Evolutionary conservation across 2,329 filamentous ascomycete genomes (phyloP).

Genomic region (Fusarium sp.): DNA sequence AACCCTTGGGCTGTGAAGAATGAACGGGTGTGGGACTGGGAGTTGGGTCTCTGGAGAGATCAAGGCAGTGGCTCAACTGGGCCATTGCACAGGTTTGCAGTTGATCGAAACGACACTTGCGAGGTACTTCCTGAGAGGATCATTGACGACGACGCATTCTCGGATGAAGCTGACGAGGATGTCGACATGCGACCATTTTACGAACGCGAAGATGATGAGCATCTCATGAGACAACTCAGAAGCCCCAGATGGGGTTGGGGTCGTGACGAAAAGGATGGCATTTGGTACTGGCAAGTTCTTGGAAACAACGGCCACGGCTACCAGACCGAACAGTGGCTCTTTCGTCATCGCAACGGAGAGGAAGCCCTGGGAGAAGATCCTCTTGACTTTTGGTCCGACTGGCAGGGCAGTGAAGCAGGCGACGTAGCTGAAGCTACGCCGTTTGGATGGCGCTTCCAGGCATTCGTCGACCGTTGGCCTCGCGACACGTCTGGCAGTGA

Average conservation of each 20-base stretch:
- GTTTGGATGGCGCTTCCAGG: neutral
- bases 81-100: neutral
- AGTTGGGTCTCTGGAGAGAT: conserved; percentile 12
- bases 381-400: conserved; percentile 12
- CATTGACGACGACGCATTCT: neutral
- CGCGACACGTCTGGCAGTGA: neutral
- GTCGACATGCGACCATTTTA: conserved; percentile 1
- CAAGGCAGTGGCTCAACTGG: neutral
- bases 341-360: conserved; percentile 6
- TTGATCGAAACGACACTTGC: neutral
- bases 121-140: neutral
- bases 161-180: neutral
- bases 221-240: neutral
- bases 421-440: conserved; percentile 1
- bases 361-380: neutral
- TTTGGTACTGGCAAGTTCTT: conserved; percentile 15
- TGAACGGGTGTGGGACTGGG: neutral
- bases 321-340: conserved; percentile 7
- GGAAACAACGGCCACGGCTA: neutral
- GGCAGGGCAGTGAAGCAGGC: neutral
- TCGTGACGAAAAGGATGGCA: neutral
- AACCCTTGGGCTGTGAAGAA: neutral
- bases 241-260: conserved; percentile 11
- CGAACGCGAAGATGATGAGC: neutral
- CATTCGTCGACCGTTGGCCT: neutral